Percentiles rank a stretch among this genome's conserved stretches.
phyloP scores from a whole-genome alignment of 208 protist genomes.

The Wallacemonas rigidus region DNA sequence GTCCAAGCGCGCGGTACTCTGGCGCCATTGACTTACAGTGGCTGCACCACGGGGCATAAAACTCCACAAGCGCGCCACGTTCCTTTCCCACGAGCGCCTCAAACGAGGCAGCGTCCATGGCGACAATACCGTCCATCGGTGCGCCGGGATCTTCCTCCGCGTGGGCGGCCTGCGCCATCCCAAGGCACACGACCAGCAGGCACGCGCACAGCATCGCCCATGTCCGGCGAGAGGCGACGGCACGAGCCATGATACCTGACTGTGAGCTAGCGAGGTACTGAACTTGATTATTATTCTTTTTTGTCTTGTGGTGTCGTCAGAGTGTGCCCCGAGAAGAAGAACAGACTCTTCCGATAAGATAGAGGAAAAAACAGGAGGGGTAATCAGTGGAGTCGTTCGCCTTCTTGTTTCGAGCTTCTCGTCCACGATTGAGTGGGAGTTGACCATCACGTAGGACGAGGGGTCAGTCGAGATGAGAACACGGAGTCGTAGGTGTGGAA shows the following conservation, averaged over 20 bases:
- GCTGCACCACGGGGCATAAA: conserved; percentile 92
- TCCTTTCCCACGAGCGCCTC: conserved; percentile 63
- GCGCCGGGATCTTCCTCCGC: conserved; percentile 29
- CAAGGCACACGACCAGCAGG: conserved; percentile 20
- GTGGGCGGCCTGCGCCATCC: conserved; percentile 11
- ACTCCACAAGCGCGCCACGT: conserved; percentile 89
- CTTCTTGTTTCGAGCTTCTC: too few relatives aligned
- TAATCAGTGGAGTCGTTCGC: too few relatives aligned
- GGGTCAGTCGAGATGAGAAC: too few relatives aligned
- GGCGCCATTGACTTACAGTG: conserved; percentile 71
- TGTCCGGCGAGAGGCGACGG: background rate
- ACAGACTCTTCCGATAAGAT: too few relatives aligned
- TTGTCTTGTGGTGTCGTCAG: background rate
- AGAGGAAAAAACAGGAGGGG: too few relatives aligned
- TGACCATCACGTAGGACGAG: too few relatives aligned
- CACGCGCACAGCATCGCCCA: background rate
- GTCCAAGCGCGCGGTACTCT: conserved; percentile 36
- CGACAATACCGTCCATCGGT: conserved; percentile 36
- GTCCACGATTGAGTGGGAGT: too few relatives aligned
- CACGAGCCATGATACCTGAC: background rate
- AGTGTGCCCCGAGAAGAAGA: too few relatives aligned
- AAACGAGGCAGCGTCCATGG: conserved; percentile 58
- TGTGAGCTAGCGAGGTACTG: background rate
- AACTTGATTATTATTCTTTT: background rate
- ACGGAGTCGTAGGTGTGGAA: too few relatives aligned